Evolutionary conservation across 257 asterid genomes (phyloP).

Genomic region (Penstemon davidsonii): DNA sequence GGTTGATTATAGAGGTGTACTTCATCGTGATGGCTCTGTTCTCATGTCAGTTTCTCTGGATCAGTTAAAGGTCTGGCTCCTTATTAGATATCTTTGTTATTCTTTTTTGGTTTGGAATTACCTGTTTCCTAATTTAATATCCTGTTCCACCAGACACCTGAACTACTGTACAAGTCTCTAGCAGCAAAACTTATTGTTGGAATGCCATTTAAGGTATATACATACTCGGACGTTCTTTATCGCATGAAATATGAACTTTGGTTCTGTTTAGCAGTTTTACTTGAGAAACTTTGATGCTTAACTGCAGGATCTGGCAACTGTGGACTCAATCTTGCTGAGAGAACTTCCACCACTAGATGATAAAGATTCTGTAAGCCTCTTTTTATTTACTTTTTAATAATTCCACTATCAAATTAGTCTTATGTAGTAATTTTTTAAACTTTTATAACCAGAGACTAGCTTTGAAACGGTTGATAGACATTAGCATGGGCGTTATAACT

Average conservation of each 20-base stretch:
- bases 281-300: constrained; percentile 21
- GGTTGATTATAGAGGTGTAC: constrained; percentile 94
- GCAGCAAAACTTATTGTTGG: constrained; percentile 90
- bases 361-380: constrained; percentile 74
- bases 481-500: constrained; percentile 95
- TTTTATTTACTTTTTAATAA: constrained; percentile 10
- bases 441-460: constrained; percentile 68
- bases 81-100: too few species aligned
- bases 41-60: constrained; percentile 89
- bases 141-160: constrained; percentile 65
- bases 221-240: constrained; percentile 10
- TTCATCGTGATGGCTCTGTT: constrained; percentile 99
- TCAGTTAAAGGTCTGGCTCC: constrained; percentile 74
- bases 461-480: constrained; percentile 82
- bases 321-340: constrained; percentile 88
- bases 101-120: neutral
- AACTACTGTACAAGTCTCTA: constrained; percentile 75
- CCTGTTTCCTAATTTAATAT: constrained; percentile 1
- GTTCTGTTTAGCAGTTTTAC: constrained; percentile 25
- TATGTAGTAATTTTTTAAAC: neutral
- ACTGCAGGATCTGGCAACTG: constrained; percentile 90
- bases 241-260: neutral
- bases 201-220: constrained; percentile 95
- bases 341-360: constrained; percentile 88
- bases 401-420: neutral